Evolutionary conservation across 2,329 filamentous ascomycete species (phyloP).

Genomic region (Cladosporium halotolerans): DNA sequence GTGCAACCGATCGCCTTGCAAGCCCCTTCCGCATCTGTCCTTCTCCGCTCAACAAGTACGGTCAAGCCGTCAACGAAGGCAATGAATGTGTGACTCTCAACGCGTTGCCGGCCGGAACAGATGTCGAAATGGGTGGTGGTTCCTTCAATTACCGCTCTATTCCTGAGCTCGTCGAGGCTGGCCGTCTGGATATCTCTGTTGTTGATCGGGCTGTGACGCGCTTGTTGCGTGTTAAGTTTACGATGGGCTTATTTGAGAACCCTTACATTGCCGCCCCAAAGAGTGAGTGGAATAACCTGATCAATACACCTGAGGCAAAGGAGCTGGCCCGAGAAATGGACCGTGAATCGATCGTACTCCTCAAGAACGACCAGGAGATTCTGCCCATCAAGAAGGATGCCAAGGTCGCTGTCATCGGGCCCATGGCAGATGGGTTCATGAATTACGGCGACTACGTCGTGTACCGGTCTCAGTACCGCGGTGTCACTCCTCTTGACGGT

Average conservation of each 20-base stretch:
- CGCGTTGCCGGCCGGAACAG: constrained; percentile 61
- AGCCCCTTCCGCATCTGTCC: constrained; percentile 58
- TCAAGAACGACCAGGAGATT: constrained; percentile 60
- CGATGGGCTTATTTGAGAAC: constrained; percentile 64
- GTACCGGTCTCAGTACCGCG: constrained; percentile 28
- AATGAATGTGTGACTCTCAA: constrained; percentile 58
- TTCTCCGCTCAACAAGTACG: constrained; percentile 27
- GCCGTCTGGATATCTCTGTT: constrained; percentile 52
- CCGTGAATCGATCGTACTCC: constrained; percentile 26
- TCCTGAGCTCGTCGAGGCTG: constrained; percentile 55
- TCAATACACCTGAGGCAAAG: constrained; percentile 28
- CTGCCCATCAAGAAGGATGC: constrained; percentile 48
- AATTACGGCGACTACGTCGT: constrained; percentile 32
- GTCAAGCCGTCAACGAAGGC: constrained; percentile 49
- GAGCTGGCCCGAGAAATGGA: constrained; percentile 23
- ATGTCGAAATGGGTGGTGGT: constrained; percentile 72
- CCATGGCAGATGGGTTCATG: constrained; percentile 65
- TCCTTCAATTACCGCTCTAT: constrained; percentile 65
- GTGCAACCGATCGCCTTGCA: constrained; percentile 63
- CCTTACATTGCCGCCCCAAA: constrained; percentile 44
- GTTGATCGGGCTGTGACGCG: constrained; percentile 63
- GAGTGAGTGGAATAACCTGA: constrained; percentile 23
- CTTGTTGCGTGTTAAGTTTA: constrained; percentile 62
- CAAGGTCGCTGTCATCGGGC: constrained; percentile 65
- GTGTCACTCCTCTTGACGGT: constrained; percentile 28